These are phyloP conservation scores for Centrapalus pauciflorus DNA, from an alignment of 129 eudicot species.

Conservation along the genomic window DNA sequence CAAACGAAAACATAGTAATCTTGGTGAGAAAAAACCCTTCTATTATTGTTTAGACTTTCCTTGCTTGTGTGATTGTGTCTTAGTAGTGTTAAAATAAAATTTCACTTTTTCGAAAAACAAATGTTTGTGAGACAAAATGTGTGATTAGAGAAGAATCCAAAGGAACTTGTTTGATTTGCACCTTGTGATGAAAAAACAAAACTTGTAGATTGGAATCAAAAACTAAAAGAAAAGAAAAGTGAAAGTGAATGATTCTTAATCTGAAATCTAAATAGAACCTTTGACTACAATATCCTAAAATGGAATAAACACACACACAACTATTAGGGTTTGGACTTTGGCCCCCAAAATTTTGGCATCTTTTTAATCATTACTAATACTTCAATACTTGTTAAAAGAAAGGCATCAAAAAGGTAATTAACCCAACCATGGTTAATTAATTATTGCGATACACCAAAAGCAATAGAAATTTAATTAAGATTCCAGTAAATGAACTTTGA, in stretches of 20 bases:
- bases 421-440: slow-evolving; percentile 11
- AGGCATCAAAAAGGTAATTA: slow-evolving; percentile 3
- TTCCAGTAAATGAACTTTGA: no score
- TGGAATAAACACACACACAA: slow-evolving; percentile 16
- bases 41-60: no score
- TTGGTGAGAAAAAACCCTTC: no score
- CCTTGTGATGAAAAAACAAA: background rate
- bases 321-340: slow-evolving; percentile 8
- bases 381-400: background rate
- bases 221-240: background rate
- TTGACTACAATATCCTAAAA: slow-evolving; percentile 20
- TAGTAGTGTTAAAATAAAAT: no score
- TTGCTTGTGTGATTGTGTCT: no score
- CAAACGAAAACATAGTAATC: no score
- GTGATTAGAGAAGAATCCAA: slow-evolving; percentile 23
- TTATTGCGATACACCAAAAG: no score
- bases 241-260: slow-evolving; percentile 17
- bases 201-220: slow-evolving; percentile 10
- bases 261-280: background rate
- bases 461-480: no score
- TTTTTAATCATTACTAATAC: slow-evolving; percentile 16
- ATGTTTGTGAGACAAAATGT: slow-evolving; percentile 14
- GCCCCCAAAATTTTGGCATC: slow-evolving; percentile 14
- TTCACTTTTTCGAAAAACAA: no score
- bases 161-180: slow-evolving; percentile 3